These are phyloP conservation scores for Clavulina sp. DNA, from an alignment of 768 basidiomycete genomes.

Conservation along the genomic window DNA sequence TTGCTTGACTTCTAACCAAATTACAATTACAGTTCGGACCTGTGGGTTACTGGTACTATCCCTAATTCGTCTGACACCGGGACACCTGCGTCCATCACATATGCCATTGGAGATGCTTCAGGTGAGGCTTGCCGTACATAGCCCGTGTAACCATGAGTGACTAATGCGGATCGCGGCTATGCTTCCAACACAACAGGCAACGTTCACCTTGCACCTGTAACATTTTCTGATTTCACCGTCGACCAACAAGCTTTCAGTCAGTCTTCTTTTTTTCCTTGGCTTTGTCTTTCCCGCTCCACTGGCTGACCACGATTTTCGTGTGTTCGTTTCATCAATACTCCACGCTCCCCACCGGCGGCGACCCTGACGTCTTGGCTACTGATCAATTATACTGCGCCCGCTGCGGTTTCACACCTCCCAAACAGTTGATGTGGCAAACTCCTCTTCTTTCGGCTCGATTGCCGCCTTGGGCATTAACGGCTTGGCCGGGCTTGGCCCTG, in stretches of 20 bases:
- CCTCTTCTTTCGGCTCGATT: neutral
- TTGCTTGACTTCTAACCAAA: neutral
- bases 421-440: neutral
- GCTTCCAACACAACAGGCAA: neutral
- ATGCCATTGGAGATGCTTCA: constrained; percentile 1
- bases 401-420: too few species aligned
- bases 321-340: too few species aligned
- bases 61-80: neutral
- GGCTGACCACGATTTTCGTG: too few species aligned
- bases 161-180: neutral
- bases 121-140: neutral
- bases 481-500: constrained; percentile 2
- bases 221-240: constrained; percentile 1
- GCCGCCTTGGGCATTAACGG: neutral
- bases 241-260: neutral
- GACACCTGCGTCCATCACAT: neutral
- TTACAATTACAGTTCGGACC: constrained; percentile 1
- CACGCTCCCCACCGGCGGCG: too few species aligned
- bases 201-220: neutral
- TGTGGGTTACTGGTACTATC: constrained; percentile 1
- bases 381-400: too few species aligned
- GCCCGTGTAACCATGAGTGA: neutral
- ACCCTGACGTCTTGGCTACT: too few species aligned
- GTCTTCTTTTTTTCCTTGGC: too few species aligned
- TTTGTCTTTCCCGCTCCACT: too few species aligned